These are phyloP conservation scores for Secale cereale DNA, from an alignment of 176 grass and related monocot species.

Conservation along the genomic window DNA sequence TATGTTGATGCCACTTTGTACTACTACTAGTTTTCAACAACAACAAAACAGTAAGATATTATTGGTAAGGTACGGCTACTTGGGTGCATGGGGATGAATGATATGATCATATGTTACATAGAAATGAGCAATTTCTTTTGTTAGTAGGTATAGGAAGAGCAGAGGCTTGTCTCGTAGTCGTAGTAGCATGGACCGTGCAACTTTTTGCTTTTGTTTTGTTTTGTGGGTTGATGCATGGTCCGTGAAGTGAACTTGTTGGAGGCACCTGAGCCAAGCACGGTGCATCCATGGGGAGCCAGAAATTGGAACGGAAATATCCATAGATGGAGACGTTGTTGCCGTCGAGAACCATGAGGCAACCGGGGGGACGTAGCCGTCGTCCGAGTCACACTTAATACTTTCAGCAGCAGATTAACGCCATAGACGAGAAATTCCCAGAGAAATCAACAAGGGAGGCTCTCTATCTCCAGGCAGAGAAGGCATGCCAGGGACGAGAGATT, in stretches of 20 bases:
- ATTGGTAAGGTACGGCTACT: neutral
- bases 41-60: too few species aligned
- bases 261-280: conserved; percentile 12
- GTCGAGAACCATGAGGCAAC: neutral
- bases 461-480: neutral
- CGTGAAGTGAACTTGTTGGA: conserved; percentile 11
- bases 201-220: neutral
- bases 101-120: neutral
- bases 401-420: neutral
- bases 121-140: neutral
- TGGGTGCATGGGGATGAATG: conserved; percentile 5
- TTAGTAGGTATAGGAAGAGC: neutral
- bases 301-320: neutral
- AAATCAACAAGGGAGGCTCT: neutral
- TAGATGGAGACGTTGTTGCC: neutral
- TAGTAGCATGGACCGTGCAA: neutral
- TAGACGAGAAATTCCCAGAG: neutral
- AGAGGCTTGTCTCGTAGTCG: neutral
- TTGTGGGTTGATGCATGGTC: neutral
- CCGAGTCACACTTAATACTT: conserved; percentile 16
- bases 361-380: conserved; percentile 32
- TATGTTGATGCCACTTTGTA: neutral
- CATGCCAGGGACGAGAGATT: neutral
- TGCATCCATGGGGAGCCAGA: conserved; percentile 18
- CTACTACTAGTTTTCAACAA: too few species aligned